Percentiles rank a stretch among this genome's conserved stretches.
These are phyloP conservation scores for Eimeria falciformis DNA, from an alignment of 169 alveolate genomes.

Conservation along the genomic window DNA sequence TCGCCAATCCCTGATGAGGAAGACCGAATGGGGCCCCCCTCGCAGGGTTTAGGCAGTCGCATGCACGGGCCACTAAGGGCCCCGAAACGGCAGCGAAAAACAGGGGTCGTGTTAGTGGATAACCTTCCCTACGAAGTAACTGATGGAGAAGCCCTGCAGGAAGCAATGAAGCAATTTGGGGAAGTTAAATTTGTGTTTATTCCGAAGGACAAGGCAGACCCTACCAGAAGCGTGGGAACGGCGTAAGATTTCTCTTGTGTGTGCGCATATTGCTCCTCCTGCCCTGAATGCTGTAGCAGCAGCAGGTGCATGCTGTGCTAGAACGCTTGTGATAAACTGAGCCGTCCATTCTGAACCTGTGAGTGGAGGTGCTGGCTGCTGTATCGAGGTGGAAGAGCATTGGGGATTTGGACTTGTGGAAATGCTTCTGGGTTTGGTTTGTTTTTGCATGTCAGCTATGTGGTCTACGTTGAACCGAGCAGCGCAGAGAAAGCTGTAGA, in stretches of 20 bases:
- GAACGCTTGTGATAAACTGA: no score
- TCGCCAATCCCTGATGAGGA: background rate
- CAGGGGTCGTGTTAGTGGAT: slow-evolving; percentile 75
- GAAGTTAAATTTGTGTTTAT: slow-evolving; percentile 67
- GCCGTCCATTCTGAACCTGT: background rate
- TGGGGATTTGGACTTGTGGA: background rate
- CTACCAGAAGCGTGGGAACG: slow-evolving; percentile 70
- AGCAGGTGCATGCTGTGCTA: background rate
- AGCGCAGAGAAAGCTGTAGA: slow-evolving; percentile 72
- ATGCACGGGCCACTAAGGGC: slow-evolving; percentile 59
- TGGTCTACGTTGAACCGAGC: slow-evolving; percentile 63
- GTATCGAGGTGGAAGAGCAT: no score
- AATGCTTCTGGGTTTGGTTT: background rate
- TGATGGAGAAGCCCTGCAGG: slow-evolving; percentile 68
- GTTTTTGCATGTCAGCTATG: slow-evolving; percentile 74
- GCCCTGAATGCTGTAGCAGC: background rate
- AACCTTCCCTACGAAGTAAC: slow-evolving; percentile 73
- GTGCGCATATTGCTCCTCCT: background rate
- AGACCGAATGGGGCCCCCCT: background rate
- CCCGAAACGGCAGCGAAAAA: slow-evolving; percentile 44
- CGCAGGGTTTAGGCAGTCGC: slow-evolving; percentile 15
- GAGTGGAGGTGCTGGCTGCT: no score
- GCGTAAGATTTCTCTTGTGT: slow-evolving; percentile 55
- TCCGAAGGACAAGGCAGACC: slow-evolving; percentile 69
- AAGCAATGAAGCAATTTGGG: slow-evolving; percentile 75